Base-by-base conservation (phyloP, 2,329 filamentous ascomycete species). In the Mycosphaerelloides madeirae region DNA sequence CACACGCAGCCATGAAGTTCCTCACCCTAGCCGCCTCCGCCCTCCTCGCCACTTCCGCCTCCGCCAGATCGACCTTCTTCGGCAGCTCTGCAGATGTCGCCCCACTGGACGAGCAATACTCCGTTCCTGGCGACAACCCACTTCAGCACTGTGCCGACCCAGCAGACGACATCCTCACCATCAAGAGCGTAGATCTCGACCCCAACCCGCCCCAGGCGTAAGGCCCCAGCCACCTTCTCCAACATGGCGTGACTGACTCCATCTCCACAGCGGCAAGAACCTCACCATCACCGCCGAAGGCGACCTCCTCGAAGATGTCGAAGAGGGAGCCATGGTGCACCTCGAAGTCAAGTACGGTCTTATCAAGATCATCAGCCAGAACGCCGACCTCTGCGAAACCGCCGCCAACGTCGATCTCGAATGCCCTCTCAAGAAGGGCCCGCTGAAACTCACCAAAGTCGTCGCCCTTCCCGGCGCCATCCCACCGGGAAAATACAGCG, bases 331-430 rank as follows among this genome's bases (percentile, higher is more conserved):
- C 48, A 87, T 86, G 59, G 84, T 96, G 51, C 75, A 84, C 37
- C 67, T 98, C 31, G 78, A 83, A 55, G 91, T 98, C 70, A 96
- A 95, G 72, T 96, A 95, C 68, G 91, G 91, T 49, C 76, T 95
- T 55, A 96, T 98, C 67, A 86, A 82, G 43, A 79, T 98, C 53
- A 81, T 98, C 68, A 87, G 79, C 67, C 85, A 85, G 54, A 79
- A 77, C 55, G 82, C 84, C 60, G 85, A 95, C 63, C 79, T 97
- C 29, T 98, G 93, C 74, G 86, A 96, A 49, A 84, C 95, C 66
- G 80, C 95, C 54, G 74, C 79, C 65, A 89, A 96, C 56, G 87
- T 96, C 34, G 88, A 96, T 59, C 74, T 97, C 45, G 72, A 87
- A 59, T 98, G 93, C 69, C 93, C 93, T 38, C 77, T 98, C 47